Evolutionary conservation across 306 rosid genomes (phyloP).

Genomic region (Gleditsia sinensis): DNA sequence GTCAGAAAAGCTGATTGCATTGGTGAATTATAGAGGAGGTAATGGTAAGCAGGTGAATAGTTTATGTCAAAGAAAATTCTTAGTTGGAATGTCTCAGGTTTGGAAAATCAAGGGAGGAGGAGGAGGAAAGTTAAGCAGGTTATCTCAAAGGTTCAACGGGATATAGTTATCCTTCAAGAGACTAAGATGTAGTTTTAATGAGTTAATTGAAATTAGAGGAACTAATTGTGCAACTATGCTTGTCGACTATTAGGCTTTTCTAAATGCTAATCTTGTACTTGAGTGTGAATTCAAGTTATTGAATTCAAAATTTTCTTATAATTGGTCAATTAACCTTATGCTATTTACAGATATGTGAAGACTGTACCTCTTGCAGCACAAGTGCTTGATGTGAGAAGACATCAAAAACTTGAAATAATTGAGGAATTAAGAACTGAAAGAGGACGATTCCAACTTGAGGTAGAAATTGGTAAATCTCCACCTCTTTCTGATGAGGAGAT

Average conservation of each 20-base stretch:
- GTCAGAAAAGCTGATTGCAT: not conserved
- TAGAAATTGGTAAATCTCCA: conserved; percentile 95
- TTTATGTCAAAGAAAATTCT: not conserved
- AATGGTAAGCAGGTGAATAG: not conserved
- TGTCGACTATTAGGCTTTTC: conserved; percentile 4
- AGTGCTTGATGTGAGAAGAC: conserved; percentile 87
- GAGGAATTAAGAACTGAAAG: conserved; percentile 67
- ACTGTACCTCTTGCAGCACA: conserved; percentile 95
- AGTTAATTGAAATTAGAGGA: not conserved
- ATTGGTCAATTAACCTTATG: conserved; percentile 13
- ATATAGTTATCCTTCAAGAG: not conserved
- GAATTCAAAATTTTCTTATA: conserved; percentile 1
- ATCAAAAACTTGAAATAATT: conserved; percentile 82
- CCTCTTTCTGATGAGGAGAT: conserved; percentile 85
- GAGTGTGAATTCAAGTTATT: conserved; percentile 18
- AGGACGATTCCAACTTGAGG: conserved; percentile 78
- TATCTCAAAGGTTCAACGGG: not conserved
- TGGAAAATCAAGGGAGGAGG: not conserved
- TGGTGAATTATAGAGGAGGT: not conserved
- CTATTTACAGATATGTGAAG: conserved; percentile 82
- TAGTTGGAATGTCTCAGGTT: not conserved
- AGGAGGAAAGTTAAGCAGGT: not conserved
- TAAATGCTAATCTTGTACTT: conserved; percentile 22
- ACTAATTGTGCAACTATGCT: not conserved
- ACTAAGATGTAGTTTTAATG: not conserved